Evolutionary conservation across 129 eudicot genomes (phyloP), one percentile per base, ranked within the genome.

Genomic region (Calendula officinalis): DNA sequence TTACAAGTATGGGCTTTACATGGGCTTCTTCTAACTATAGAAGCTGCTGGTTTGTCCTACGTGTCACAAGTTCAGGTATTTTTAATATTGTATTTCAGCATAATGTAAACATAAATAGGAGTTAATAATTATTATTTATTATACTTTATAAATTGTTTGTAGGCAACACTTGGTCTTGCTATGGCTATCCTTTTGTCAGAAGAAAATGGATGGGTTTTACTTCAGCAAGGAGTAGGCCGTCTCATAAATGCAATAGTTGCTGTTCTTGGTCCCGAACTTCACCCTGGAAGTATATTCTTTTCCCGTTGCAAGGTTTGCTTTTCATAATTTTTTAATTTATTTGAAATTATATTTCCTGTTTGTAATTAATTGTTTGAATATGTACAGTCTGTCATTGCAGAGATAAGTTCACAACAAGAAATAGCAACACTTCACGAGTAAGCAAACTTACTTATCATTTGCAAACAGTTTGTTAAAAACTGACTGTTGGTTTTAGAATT

Each of bases 181-280:
- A 80, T 85, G 92, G 98, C 88, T 59, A 88, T 88, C 45, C 83
- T 92, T 34, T 73, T 92, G 72, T 88, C 89, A 2, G 95, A 92
- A 72, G 98, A 85, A 74, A 92, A 83, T 85, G 98, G 96, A 60
- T 83, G 83, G 82, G 87, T 88, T 66, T 91, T 88, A 58, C 95
- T 92, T 77, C 98, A 92, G 79, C 98, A 88, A 79, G 91, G 84
- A 74, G 83, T 88, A 61, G 96, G 95, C 62, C 98, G 95, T 52
- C 91, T 92, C 45, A 83, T 92, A 55, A 92, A 92, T 88, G 98
- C 98, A 42, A 83, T 92, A 69, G 98, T 92, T 78, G 96, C 98
- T 75, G 95, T 92, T 66, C 83, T 88, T 69, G 98, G 98, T 67
- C 98, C 98, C 51, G 98, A 92, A 73, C 96, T 92, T 79, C 75